These are phyloP conservation scores for Aureoboletus auriporus DNA, from an alignment of 768 basidiomycete genomes.

Conservation along the genomic window DNA sequence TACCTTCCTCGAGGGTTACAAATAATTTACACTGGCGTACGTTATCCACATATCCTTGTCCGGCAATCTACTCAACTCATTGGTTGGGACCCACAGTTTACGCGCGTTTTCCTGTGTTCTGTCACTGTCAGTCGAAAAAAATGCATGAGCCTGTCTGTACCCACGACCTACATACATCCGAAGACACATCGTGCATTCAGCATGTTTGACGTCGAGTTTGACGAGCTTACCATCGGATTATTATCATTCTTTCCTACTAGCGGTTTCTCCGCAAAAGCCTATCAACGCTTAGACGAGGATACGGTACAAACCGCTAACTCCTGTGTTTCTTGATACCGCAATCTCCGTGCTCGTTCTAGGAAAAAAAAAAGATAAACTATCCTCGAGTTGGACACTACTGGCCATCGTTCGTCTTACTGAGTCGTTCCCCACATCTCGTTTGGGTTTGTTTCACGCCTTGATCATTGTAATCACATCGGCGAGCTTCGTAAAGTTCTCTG, in stretches of 20 bases:
- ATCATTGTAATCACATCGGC: slow-evolving; percentile 10
- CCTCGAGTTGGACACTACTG: not conserved
- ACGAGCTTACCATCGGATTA: slow-evolving; percentile 4
- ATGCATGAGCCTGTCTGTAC: not conserved
- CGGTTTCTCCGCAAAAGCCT: slow-evolving; percentile 32
- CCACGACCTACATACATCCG: not conserved
- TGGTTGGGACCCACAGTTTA: slow-evolving; percentile 13
- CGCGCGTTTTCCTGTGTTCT: slow-evolving; percentile 16
- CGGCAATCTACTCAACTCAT: slow-evolving; percentile 10
- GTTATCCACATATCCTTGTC: slow-evolving; percentile 8
- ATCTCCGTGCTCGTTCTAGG: slow-evolving; percentile 27
- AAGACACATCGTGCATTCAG: not conserved
- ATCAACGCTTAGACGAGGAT: slow-evolving; percentile 25
- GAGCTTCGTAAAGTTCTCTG: not conserved
- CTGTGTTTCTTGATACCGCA: slow-evolving; percentile 28
- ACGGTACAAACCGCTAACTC: slow-evolving; percentile 23
- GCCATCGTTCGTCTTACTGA: slow-evolving; percentile 4
- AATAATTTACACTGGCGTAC: not conserved
- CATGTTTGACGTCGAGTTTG: not conserved
- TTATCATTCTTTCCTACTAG: slow-evolving; percentile 17
- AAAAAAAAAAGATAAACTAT: slow-evolving; percentile 7
- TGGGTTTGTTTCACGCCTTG: slow-evolving; percentile 5
- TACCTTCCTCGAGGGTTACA: not conserved
- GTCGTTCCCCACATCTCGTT: slow-evolving; percentile 11
- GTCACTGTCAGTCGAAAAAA: not conserved